A percentile compares a stretch with the other conserved stretches of the same genome.
Conservation (phyloP, 1,284 basidiomycete species). For the Agaricales sp. region DNA sequence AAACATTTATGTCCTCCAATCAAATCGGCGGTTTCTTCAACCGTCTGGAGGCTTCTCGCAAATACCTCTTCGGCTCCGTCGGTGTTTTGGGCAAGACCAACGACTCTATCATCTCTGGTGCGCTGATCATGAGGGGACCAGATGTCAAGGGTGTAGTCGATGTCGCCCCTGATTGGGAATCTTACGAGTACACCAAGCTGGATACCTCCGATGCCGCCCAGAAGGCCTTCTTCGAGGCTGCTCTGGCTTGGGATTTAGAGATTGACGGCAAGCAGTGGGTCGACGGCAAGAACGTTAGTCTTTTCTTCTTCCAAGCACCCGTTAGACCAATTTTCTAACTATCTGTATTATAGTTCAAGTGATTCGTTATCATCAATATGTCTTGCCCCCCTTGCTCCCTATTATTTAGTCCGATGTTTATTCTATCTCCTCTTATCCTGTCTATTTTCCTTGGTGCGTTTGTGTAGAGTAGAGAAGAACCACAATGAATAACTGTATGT, state of each 20-base stretch:
- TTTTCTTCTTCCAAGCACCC: slow-evolving; percentile 5
- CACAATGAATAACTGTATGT: no score
- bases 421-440: not conserved
- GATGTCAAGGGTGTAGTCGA: slow-evolving; percentile 63
- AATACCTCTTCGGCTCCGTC: slow-evolving; percentile 90
- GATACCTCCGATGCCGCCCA: slow-evolving; percentile 59
- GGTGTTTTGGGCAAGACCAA: slow-evolving; percentile 62
- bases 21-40: slow-evolving; percentile 93
- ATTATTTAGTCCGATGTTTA: not conserved
- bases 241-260: slow-evolving; percentile 85
- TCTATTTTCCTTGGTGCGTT: not conserved
- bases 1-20: slow-evolving; percentile 87
- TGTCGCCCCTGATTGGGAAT: slow-evolving; percentile 90
- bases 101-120: slow-evolving; percentile 68
- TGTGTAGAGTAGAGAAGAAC: no score
- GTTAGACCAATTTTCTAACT: not conserved
- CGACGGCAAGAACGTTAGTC: slow-evolving; percentile 77
- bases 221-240: slow-evolving; percentile 84
- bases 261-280: slow-evolving; percentile 79
- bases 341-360: not conserved
- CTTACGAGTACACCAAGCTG: slow-evolving; percentile 73
- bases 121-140: slow-evolving; percentile 73
- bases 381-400: no score
- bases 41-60: slow-evolving; percentile 90
- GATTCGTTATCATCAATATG: no score